phyloP scores from a whole-genome alignment of 192 early-diverging fungal species.

The Gaertneriomyces semiglobifer region DNA sequence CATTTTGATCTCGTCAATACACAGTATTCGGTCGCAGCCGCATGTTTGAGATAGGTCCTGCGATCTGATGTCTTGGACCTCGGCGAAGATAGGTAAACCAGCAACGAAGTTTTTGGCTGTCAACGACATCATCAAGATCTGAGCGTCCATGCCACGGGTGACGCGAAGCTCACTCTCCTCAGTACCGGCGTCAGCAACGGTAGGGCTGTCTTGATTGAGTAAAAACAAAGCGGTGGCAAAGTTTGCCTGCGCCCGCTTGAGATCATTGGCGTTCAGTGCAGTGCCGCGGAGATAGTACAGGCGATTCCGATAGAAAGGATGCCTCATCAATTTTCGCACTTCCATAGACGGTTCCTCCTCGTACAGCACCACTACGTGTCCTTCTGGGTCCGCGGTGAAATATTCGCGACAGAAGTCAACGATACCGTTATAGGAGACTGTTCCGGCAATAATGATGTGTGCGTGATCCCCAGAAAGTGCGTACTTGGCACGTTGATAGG shows the following conservation, averaged over 20 bases:
- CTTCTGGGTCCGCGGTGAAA: slow-evolving; percentile 37
- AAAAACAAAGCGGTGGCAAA: slow-evolving; percentile 49
- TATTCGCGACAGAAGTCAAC: slow-evolving; percentile 54
- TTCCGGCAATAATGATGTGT: slow-evolving; percentile 48
- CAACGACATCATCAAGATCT: slow-evolving; percentile 47
- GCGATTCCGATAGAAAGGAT: slow-evolving; percentile 46
- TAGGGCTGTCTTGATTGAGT: slow-evolving; percentile 32
- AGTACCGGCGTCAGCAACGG: slow-evolving; percentile 5
- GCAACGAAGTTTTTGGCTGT: slow-evolving; percentile 46
- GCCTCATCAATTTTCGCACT: slow-evolving; percentile 39
- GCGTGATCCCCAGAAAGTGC: slow-evolving; percentile 12
- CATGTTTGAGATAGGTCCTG: slow-evolving; percentile 44
- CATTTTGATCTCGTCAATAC: slow-evolving; percentile 51
- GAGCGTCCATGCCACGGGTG: slow-evolving; percentile 41
- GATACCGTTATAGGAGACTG: slow-evolving; percentile 34
- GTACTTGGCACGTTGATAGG: slow-evolving; percentile 49
- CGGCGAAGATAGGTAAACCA: slow-evolving; percentile 45
- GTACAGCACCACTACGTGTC: slow-evolving; percentile 42
- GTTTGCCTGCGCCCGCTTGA: slow-evolving; percentile 36
- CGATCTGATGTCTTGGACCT: slow-evolving; percentile 47
- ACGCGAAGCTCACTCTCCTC: slow-evolving; percentile 44
- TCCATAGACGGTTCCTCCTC: slow-evolving; percentile 35
- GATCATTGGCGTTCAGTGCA: slow-evolving; percentile 35
- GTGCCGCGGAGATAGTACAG: slow-evolving; percentile 44
- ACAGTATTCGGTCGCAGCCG: slow-evolving; percentile 48